Percentiles rank a stretch among this genome's conserved stretches.
phyloP scores from a whole-genome alignment of 306 rosid genomes.

The Inga oerstediana region DNA sequence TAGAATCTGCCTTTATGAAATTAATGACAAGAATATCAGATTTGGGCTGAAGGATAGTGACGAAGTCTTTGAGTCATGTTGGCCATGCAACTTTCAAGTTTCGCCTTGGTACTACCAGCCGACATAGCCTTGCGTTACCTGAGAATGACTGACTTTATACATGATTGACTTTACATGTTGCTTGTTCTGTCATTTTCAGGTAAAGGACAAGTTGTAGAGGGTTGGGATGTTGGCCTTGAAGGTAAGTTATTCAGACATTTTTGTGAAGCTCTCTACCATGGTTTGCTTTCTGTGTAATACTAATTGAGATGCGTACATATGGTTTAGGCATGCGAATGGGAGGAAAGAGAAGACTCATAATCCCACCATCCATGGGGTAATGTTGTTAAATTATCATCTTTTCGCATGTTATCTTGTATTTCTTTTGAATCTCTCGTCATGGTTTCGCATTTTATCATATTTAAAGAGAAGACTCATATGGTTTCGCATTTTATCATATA shows the following conservation, averaged over 20 bases:
- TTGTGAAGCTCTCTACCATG: neutral
- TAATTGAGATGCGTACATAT: conserved; percentile 12
- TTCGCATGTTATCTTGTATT: neutral
- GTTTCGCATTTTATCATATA: too few species aligned
- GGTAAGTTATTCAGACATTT: conserved; percentile 51
- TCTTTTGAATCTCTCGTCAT: conserved; percentile 14
- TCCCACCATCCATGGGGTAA: conserved; percentile 84
- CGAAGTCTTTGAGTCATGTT: conserved; percentile 56
- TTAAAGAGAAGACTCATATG: too few species aligned
- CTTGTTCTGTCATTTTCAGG: conserved; percentile 56
- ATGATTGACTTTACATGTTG: conserved; percentile 12
- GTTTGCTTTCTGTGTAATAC: neutral
- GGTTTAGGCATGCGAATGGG: conserved; percentile 84
- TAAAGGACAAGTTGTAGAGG: conserved; percentile 56
- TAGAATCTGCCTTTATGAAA: neutral
- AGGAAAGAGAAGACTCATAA: conserved; percentile 71
- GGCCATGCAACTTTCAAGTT: conserved; percentile 66
- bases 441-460: too few species aligned
- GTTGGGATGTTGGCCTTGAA: conserved; percentile 85
- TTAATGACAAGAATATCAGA: neutral
- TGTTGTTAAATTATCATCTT: conserved; percentile 10
- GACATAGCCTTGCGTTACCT: conserved; percentile 7
- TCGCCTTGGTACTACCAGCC: conserved; percentile 68
- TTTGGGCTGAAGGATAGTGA: conserved; percentile 58
- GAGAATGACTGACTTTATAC: neutral